These are phyloP conservation scores for Ascoidea rubescens DNA, from an alignment of 805 yeast species.

Conservation along the genomic window DNA sequence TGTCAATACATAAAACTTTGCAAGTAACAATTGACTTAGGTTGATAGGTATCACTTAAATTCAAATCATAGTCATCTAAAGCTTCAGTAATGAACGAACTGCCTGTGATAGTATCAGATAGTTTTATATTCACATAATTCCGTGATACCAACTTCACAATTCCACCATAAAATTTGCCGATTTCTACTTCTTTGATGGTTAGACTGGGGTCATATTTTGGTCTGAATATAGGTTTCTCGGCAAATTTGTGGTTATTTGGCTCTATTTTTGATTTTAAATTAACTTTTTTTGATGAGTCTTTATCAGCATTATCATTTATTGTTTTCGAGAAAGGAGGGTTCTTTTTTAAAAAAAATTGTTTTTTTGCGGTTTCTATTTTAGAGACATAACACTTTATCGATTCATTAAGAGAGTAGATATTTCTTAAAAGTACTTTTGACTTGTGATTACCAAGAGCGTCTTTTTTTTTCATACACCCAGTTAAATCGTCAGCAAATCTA, in stretches of 20 bases:
- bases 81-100: slow-evolving; percentile 68
- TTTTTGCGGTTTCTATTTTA: slow-evolving; percentile 44
- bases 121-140: slow-evolving; percentile 49
- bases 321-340: slow-evolving; percentile 27
- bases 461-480: slow-evolving; percentile 72
- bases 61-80: slow-evolving; percentile 46
- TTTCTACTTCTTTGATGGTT: slow-evolving; percentile 33
- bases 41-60: slow-evolving; percentile 33
- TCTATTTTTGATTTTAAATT: slow-evolving; percentile 14
- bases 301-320: slow-evolving; percentile 23
- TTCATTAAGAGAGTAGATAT: slow-evolving; percentile 48
- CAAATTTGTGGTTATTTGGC: slow-evolving; percentile 15
- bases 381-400: slow-evolving; percentile 57
- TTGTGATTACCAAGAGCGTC: slow-evolving; percentile 37
- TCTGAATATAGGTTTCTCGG: slow-evolving; percentile 25
- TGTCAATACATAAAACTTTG: slow-evolving; percentile 26
- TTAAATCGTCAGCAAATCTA: slow-evolving; percentile 63
- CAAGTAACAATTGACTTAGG: slow-evolving; percentile 45
- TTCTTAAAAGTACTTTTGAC: slow-evolving; percentile 36
- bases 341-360: slow-evolving; percentile 57
- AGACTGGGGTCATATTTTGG: too few relatives aligned
- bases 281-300: slow-evolving; percentile 38
- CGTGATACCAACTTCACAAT: slow-evolving; percentile 45
- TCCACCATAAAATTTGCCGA: slow-evolving; percentile 46
- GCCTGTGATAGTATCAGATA: slow-evolving; percentile 50